phyloP scores from a whole-genome alignment of 306 rosid genomes.

The Casuarina cunninghamiana region DNA sequence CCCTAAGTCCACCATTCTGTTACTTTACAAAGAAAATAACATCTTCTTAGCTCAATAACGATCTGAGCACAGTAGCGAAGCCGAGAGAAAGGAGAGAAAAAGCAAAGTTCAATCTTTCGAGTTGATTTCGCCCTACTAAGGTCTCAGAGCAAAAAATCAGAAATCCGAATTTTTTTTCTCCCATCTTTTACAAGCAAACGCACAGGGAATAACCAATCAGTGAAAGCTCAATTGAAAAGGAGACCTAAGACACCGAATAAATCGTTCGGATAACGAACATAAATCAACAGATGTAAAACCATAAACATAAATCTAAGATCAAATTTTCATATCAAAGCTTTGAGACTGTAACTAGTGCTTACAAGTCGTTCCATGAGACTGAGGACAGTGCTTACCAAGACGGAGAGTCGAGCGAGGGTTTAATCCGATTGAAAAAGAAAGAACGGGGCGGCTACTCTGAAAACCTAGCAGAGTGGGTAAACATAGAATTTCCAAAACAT shows the following conservation, averaged over 20 bases:
- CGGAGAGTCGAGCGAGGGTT: constrained; percentile 24
- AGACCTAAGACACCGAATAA: neutral
- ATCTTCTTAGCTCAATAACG: neutral
- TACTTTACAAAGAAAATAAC: neutral
- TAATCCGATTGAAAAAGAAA: constrained; percentile 12
- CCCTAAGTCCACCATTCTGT: neutral
- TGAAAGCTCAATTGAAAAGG: neutral
- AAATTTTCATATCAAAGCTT: constrained; percentile 26
- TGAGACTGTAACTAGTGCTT: neutral
- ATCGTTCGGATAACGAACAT: constrained; percentile 14
- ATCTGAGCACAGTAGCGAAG: neutral
- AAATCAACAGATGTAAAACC: neutral
- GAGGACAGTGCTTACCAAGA: constrained; percentile 32
- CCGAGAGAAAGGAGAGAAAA: neutral
- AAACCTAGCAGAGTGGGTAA: constrained; percentile 95
- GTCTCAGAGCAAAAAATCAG: neutral
- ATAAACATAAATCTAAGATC: constrained; percentile 4
- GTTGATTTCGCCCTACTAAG: neutral
- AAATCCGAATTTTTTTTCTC: neutral
- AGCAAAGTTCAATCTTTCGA: neutral
- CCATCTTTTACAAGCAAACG: neutral
- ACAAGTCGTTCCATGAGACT: constrained; percentile 5
- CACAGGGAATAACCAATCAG: neutral
- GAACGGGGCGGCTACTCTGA: constrained; percentile 55
- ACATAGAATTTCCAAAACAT: too few relatives aligned